Conservation (phyloP, 2,329 filamentous ascomycete genomes). For the Pseudomassariella vexata region DNA sequence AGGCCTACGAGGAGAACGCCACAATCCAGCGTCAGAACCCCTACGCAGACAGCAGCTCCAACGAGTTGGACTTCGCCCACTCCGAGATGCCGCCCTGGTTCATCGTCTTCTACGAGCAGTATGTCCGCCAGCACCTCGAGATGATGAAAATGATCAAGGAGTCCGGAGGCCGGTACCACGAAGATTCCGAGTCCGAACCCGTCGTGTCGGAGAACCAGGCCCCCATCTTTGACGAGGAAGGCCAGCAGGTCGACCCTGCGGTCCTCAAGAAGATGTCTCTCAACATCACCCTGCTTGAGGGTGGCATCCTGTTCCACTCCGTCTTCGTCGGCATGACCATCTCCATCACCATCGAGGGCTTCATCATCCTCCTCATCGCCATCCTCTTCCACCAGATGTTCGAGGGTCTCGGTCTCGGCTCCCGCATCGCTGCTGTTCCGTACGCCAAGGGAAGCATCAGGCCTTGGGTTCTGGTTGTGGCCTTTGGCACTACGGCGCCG, state of each 20-base stretch:
- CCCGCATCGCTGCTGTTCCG: constrained; percentile 62
- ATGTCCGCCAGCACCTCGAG: constrained; percentile 54
- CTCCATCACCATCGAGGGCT: constrained; percentile 62
- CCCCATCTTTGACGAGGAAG: constrained; percentile 37
- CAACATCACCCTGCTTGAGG: constrained; percentile 70
- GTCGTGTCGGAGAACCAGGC: constrained; percentile 24
- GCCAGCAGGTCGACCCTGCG: constrained; percentile 35
- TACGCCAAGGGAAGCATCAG: constrained; percentile 50
- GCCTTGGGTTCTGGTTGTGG: constrained; percentile 56
- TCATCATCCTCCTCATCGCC: constrained; percentile 60
- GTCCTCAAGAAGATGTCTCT: constrained; percentile 59
- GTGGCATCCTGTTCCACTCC: constrained; percentile 74
- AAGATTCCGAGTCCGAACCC: constrained; percentile 20
- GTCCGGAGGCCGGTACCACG: constrained; percentile 16
- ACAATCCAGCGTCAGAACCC: constrained; percentile 14
- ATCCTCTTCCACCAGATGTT: constrained; percentile 70
- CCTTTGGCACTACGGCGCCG: constrained; percentile 59
- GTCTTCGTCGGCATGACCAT: constrained; percentile 72
- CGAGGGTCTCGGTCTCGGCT: constrained; percentile 63
- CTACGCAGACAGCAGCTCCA: constrained; percentile 15
- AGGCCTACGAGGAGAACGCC: constrained; percentile 31
- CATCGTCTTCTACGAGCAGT: constrained; percentile 58
- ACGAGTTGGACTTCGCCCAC: constrained; percentile 23
- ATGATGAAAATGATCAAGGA: constrained; percentile 48
- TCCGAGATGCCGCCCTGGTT: constrained; percentile 57